phyloP scores from a whole-genome alignment of 768 basidiomycete genomes.

The Hericium coralloides region DNA sequence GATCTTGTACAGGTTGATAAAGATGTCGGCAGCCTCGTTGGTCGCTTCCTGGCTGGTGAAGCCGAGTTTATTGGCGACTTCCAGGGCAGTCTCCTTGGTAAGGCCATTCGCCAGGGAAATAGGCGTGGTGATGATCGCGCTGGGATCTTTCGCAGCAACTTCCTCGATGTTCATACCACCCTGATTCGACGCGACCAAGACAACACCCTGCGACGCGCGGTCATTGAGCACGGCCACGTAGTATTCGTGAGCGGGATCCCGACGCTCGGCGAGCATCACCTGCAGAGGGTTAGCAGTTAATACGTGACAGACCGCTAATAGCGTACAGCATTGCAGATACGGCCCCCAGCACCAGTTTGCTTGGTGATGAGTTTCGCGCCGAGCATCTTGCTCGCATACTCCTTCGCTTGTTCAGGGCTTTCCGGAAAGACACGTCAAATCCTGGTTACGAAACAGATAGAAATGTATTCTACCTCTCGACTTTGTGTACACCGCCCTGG shows the following conservation, averaged over 20 bases:
- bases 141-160: slow-evolving; percentile 91
- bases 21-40: slow-evolving; percentile 85
- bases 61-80: slow-evolving; percentile 83
- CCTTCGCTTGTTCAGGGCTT: slow-evolving; percentile 73
- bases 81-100: slow-evolving; percentile 58
- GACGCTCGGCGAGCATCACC: slow-evolving; percentile 98
- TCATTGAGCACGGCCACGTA: slow-evolving; percentile 97
- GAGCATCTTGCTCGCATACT: slow-evolving; percentile 87
- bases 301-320: neutral
- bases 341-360: slow-evolving; percentile 89
- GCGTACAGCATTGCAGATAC: slow-evolving; percentile 89
- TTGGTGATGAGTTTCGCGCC: slow-evolving; percentile 95
- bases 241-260: slow-evolving; percentile 92
- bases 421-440: slow-evolving; percentile 21
- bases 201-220: slow-evolving; percentile 79
- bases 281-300: slow-evolving; percentile 19
- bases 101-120: slow-evolving; percentile 82
- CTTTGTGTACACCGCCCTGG: slow-evolving; percentile 94
- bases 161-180: slow-evolving; percentile 99
- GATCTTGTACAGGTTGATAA: slow-evolving; percentile 89
- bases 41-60: slow-evolving; percentile 67
- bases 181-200: slow-evolving; percentile 87
- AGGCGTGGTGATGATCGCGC: slow-evolving; percentile 91
- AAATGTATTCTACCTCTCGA: slow-evolving; percentile 52
- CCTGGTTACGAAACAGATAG: slow-evolving; percentile 2